These are phyloP conservation scores for Drosera spatulata DNA, from an alignment of 179 eudicot genomes.

Conservation along the genomic window DNA sequence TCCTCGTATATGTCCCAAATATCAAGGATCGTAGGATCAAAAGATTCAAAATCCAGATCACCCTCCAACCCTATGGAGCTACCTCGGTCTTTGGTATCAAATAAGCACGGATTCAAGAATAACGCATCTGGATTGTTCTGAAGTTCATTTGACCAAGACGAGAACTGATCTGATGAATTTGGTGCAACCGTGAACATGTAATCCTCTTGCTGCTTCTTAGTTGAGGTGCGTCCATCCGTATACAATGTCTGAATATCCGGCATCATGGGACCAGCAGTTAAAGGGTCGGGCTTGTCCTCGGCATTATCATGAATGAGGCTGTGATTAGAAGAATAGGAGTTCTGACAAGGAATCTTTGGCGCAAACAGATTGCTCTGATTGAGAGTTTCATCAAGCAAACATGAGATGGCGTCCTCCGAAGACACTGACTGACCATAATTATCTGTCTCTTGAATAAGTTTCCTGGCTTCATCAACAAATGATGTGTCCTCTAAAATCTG, in stretches of 20 bases:
- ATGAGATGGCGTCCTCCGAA: constrained; percentile 19
- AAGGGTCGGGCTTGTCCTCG: no score
- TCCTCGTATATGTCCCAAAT: neutral
- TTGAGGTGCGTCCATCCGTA: constrained; percentile 5
- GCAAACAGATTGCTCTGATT: constrained; percentile 15
- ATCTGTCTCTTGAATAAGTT: constrained; percentile 18
- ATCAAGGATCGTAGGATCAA: constrained; percentile 2
- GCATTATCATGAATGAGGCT: no score
- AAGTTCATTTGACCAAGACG: constrained; percentile 8
- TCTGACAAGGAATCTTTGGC: constrained; percentile 24
- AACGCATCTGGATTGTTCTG: constrained; percentile 5
- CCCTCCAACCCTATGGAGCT: constrained; percentile 7
- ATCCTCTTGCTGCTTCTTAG: constrained; percentile 10
- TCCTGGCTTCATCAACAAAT: constrained; percentile 43
- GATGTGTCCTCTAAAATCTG: constrained; percentile 48
- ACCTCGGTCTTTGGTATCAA: constrained; percentile 1
- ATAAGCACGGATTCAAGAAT: constrained; percentile 12
- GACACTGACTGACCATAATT: constrained; percentile 6
- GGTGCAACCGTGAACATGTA: neutral
- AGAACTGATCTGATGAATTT: neutral
- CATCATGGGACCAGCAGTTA: constrained; percentile 2
- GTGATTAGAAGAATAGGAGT: constrained; percentile 4
- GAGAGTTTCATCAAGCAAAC: constrained; percentile 16
- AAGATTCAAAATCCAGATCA: constrained; percentile 4
- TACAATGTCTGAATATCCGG: constrained; percentile 6